Percentiles rank a stretch among this genome's conserved stretches.
Conservation (phyloP, 768 basidiomycete species). For the Amanita polypyramis region DNA sequence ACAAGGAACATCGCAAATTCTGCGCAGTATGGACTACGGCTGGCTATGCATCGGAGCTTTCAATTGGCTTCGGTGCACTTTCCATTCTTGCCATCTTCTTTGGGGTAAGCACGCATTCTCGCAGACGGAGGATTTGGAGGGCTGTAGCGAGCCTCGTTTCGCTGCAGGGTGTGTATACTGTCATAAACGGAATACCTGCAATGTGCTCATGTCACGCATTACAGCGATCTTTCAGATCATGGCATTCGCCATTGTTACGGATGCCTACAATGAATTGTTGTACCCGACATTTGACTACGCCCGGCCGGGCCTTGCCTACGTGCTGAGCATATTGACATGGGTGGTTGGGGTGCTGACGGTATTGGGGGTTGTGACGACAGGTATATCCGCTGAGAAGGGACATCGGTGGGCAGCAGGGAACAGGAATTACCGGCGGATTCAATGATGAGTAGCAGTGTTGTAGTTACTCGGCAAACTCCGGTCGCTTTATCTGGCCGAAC, state of each 20-base stretch:
- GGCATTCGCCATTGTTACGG: constrained; percentile 54
- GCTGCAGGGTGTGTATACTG: constrained; percentile 39
- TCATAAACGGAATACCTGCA: neutral
- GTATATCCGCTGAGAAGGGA: constrained; percentile 49
- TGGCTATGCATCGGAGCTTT: constrained; percentile 52
- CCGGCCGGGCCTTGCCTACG: constrained; percentile 52
- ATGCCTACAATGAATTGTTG: constrained; percentile 36
- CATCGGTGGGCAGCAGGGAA: constrained; percentile 72
- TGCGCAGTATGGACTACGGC: constrained; percentile 68
- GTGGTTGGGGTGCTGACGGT: constrained; percentile 40
- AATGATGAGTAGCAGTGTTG: neutral
- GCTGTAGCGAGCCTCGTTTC: constrained; percentile 56
- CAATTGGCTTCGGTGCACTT: constrained; percentile 50
- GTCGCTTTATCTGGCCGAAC: neutral
- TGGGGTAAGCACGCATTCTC: constrained; percentile 63
- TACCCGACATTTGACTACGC: constrained; percentile 47
- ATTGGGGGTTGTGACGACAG: constrained; percentile 47
- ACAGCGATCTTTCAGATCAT: constrained; percentile 50
- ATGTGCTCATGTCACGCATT: neutral
- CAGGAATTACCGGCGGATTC: constrained; percentile 45
- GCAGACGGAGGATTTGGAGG: constrained; percentile 69
- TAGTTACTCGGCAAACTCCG: constrained; percentile 6
- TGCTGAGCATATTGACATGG: constrained; percentile 55
- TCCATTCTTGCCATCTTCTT: constrained; percentile 50
- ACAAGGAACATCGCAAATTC: constrained; percentile 43